Percentiles rank a stretch among this genome's conserved stretches.
phyloP scores from a whole-genome alignment of 2,329 filamentous ascomycete genomes.

The Epichloe gansuensis region DNA sequence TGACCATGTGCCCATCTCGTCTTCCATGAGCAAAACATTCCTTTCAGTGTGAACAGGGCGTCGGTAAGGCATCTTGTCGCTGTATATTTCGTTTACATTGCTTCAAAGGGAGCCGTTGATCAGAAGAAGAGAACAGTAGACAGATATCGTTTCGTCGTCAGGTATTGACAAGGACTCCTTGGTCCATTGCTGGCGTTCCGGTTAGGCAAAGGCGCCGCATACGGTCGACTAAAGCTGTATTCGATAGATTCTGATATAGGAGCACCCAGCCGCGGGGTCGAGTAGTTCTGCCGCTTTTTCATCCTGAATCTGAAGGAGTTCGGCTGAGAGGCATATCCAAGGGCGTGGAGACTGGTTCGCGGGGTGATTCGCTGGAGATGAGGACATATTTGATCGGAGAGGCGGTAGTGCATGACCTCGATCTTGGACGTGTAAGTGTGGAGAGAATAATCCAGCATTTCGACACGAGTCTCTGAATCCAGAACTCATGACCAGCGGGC shows the following conservation, averaged over 20 bases:
- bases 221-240: slow-evolving; percentile 40
- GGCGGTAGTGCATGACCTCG: slow-evolving; percentile 31
- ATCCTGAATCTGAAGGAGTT: slow-evolving; percentile 15
- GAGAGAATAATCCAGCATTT: slow-evolving; percentile 12
- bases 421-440: slow-evolving; percentile 28
- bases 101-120: not conserved
- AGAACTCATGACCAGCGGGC: slow-evolving; percentile 33
- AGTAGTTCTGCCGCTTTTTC: slow-evolving; percentile 34
- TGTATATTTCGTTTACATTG: not conserved
- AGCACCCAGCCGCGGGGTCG: slow-evolving; percentile 42
- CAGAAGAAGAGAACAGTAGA: no score
- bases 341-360: slow-evolving; percentile 41
- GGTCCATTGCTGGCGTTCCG: not conserved
- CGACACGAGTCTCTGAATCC: slow-evolving; percentile 21
- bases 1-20: not conserved
- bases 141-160: no score
- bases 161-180: no score
- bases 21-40: not conserved
- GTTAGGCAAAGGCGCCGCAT: slow-evolving; percentile 14
- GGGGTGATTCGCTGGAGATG: slow-evolving; percentile 33
- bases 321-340: slow-evolving; percentile 32
- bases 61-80: not conserved
- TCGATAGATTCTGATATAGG: slow-evolving; percentile 41
- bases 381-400: slow-evolving; percentile 1
- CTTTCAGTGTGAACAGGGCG: not conserved